Percentiles rank a stretch among this genome's conserved stretches.
phyloP scores from a whole-genome alignment of 116 monocot genomes.

The Iris pallida region DNA sequence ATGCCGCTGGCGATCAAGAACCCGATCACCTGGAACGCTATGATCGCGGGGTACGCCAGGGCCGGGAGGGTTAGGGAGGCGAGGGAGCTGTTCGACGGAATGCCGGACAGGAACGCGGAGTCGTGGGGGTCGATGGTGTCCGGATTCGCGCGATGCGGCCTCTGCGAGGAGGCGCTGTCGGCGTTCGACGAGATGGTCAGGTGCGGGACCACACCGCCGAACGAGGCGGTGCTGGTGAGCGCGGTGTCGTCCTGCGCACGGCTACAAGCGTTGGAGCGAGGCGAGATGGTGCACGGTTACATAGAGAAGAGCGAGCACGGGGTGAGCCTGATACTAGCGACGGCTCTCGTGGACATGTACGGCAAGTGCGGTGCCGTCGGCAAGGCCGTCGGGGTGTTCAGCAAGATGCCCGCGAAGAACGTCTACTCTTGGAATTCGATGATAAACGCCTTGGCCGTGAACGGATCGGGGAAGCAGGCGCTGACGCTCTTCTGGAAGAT shows the following conservation, averaged over 20 bases:
- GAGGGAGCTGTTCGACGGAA: constrained; percentile 37
- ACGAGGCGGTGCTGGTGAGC: constrained; percentile 55
- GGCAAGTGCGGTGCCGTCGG: constrained; percentile 71
- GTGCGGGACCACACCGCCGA: constrained; percentile 12
- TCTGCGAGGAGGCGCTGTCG: constrained; percentile 35
- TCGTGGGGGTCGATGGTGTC: constrained; percentile 66
- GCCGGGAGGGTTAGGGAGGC: constrained; percentile 22
- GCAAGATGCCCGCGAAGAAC: constrained; percentile 52
- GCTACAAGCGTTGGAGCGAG: constrained; percentile 36
- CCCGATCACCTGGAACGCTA: constrained; percentile 65
- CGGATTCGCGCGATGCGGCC: constrained; percentile 40
- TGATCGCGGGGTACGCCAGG: constrained; percentile 55
- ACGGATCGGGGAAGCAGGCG: constrained; percentile 44
- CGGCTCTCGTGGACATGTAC: constrained; percentile 70
- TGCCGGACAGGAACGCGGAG: constrained; percentile 45
- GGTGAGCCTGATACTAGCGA: constrained; percentile 24
- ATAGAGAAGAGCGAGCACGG: constrained; percentile 9
- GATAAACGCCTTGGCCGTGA: constrained; percentile 66
- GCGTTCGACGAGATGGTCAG: constrained; percentile 41
- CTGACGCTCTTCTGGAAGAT: constrained; percentile 72
- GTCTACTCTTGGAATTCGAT: constrained; percentile 75
- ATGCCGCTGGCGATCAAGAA: constrained; percentile 37
- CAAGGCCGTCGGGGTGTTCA: constrained; percentile 47
- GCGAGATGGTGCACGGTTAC: constrained; percentile 29
- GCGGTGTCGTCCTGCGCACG: constrained; percentile 52